Percentiles rank a stretch among this genome's conserved stretches.
Conservation (phyloP, 2,329 filamentous ascomycete species). For the Aspergillus proliferans region DNA sequence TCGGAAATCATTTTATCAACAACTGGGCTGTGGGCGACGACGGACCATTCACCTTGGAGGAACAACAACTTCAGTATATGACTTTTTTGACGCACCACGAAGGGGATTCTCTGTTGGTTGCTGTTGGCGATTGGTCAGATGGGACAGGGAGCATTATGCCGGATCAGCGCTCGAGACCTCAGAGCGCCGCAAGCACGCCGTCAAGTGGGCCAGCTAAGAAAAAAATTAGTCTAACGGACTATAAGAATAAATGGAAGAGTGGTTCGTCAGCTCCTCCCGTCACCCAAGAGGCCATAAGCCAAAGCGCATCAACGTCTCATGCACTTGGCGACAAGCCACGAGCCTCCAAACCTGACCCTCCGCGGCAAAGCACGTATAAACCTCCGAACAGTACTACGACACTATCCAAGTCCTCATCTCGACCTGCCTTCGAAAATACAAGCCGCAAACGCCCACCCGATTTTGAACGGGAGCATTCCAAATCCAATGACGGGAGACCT, state of each 20-base stretch:
- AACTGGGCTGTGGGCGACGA: conserved; percentile 45
- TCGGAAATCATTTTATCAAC: conserved; percentile 37
- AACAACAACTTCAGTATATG: conserved; percentile 57
- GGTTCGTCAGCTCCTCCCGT: conserved; percentile 22
- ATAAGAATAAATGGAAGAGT: conserved; percentile 51
- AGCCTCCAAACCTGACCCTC: conserved; percentile 11
- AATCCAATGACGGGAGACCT: conserved; percentile 10
- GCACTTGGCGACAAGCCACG: conserved; percentile 16
- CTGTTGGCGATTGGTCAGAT: conserved; percentile 51
- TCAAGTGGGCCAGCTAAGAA: conserved; percentile 45
- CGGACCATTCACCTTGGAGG: conserved; percentile 49
- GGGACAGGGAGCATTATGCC: conserved; percentile 42
- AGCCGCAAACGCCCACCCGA: conserved; percentile 24
- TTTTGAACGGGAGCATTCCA: conserved; percentile 13
- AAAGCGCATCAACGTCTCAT: conserved; percentile 11
- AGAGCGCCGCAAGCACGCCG: conserved; percentile 37
- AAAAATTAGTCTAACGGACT: conserved; percentile 57
- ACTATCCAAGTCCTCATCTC: conserved; percentile 8
- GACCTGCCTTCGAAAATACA: conserved; percentile 11
- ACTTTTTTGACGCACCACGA: conserved; percentile 56
- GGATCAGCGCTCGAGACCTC: conserved; percentile 33
- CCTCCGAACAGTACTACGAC: conserved; percentile 5
- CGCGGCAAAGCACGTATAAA: conserved; percentile 12
- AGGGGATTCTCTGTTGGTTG: conserved; percentile 46
- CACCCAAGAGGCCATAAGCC: conserved; percentile 14